Base-by-base conservation (phyloP, 257 asterid genomes). In the Solanum peruvianum region DNA sequence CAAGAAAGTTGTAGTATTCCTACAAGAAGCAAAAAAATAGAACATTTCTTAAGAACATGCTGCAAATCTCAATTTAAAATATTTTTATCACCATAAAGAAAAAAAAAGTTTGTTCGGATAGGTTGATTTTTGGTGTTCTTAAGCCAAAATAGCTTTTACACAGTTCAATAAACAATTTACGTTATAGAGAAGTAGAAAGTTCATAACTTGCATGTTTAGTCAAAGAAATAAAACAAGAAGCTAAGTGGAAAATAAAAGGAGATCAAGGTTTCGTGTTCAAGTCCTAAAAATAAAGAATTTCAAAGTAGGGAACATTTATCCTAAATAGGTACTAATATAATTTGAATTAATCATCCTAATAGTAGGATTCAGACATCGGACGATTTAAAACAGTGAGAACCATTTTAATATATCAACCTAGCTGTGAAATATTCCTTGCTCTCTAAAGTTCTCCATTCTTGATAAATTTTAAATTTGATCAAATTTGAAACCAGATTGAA, bases 1-100 rank as follows among this genome's bases (percentile, higher is more conserved):
- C 98, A 44, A 95, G 87, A 58, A 95, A 91, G 89, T 95, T 98
- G 18, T 90, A 92, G 88, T 95, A 97, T 90, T 95, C 98, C 99
- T 97, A 92, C 58, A 84, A 66, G 62, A 33, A 45, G 29, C 67
- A 49, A 58, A 85, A 89, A 83, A 52, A 44, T 56, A 64, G 23
- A 47, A 47, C 47, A 23, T 56, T 31, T 35, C 49, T 66, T n/a
- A 87, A 37, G 35, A 76, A n/a, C 18, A 41, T 7, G 21, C 56
- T 16, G 5, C 33, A 13, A 71, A 44, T 77, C 9, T 29, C 77
- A 69, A 29, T 27, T 66, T 75, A 67, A 33, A 33, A 33, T 33
- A 33, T 3, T 33, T 33, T 33, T 33, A 33, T 33, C 35, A 33
- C 35, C 35, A 33, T 33, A 33, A 33, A 33, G 35, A 33, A 33